Evolutionary conservation across 768 basidiomycete species (phyloP).

Genomic region (Scleroderma citrinum): DNA sequence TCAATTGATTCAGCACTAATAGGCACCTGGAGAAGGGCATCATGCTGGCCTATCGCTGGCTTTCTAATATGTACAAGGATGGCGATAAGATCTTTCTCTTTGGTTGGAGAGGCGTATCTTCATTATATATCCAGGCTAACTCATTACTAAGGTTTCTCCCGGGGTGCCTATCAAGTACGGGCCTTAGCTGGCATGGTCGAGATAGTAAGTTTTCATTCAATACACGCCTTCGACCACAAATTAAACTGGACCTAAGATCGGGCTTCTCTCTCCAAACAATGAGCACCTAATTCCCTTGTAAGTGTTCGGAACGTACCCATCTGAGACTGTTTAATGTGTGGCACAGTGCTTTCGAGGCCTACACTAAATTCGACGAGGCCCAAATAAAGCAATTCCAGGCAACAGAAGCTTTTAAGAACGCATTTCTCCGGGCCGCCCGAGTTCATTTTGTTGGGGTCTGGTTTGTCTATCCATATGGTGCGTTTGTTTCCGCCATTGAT

Average conservation of each 20-base stretch:
- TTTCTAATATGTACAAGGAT: slow-evolving; percentile 32
- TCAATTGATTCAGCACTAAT: neutral
- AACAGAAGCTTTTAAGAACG: slow-evolving; percentile 26
- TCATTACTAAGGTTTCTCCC: slow-evolving; percentile 34
- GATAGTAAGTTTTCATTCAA: slow-evolving; percentile 18
- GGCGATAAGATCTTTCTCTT: slow-evolving; percentile 39
- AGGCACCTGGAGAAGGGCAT: slow-evolving; percentile 34
- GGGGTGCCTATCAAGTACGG: slow-evolving; percentile 44
- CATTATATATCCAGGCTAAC: slow-evolving; percentile 1
- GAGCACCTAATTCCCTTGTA: slow-evolving; percentile 38
- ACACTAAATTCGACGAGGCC: slow-evolving; percentile 21
- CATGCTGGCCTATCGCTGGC: slow-evolving; percentile 35
- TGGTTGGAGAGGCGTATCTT: slow-evolving; percentile 18
- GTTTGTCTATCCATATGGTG: slow-evolving; percentile 18
- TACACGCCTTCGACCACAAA: no score
- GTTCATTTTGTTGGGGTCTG: slow-evolving; percentile 43
- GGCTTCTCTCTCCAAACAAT: slow-evolving; percentile 36
- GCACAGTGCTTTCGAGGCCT: slow-evolving; percentile 35
- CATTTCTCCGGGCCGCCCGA: slow-evolving; percentile 32
- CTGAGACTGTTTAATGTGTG: neutral
- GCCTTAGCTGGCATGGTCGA: slow-evolving; percentile 40
- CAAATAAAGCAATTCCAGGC: slow-evolving; percentile 18
- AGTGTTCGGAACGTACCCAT: neutral
- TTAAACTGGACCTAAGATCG: slow-evolving; percentile 27
- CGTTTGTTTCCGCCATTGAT: neutral